A percentile compares a stretch with the other conserved stretches of the same genome.
phyloP scores from a whole-genome alignment of 495 filamentous ascomycete species.

The Xylaria telfairii region DNA sequence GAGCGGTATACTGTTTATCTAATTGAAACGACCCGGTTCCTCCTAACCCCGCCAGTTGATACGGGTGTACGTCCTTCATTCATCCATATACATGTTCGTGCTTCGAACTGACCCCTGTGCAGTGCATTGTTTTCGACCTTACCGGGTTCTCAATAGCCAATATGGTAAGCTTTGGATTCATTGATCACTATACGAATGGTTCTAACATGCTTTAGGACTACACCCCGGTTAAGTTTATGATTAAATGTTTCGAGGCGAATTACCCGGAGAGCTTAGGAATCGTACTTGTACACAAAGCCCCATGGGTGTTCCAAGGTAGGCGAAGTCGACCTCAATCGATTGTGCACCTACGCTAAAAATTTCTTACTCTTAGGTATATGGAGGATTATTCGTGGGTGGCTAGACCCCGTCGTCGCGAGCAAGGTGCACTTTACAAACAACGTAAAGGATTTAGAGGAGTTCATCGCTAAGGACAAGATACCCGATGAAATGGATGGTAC shows the following conservation, averaged over 20 bases:
- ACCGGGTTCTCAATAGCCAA: conserved; percentile 89
- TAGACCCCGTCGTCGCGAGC: conserved; percentile 92
- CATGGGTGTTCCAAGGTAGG: conserved; percentile 94
- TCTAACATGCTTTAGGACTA: conserved; percentile 70
- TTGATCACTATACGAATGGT: conserved; percentile 10
- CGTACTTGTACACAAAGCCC: conserved; percentile 95
- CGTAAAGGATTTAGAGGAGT: conserved; percentile 76
- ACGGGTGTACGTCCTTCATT: conserved; percentile 62
- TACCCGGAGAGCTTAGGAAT: conserved; percentile 92
- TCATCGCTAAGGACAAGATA: conserved; percentile 73
- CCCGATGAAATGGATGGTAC: conserved; percentile 80
- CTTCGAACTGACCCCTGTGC: conserved; percentile 55
- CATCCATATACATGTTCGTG: conserved; percentile 20
- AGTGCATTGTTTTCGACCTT: conserved; percentile 86
- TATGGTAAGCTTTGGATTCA: conserved; percentile 68
- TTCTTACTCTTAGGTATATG: conserved; percentile 63
- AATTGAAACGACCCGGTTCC: conserved; percentile 88
- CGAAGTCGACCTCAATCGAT: conserved; percentile 11
- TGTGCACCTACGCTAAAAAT: conserved; percentile 14
- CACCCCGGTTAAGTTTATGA: conserved; percentile 96
- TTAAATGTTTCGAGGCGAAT: conserved; percentile 99
- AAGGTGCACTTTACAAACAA: conserved; percentile 96
- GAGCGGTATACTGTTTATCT: conserved; percentile 92
- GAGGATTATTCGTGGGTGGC: conserved; percentile 94
- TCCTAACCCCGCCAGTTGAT: conserved; percentile 80